A percentile compares a stretch with the other conserved stretches of the same genome.
Evolutionary conservation across 2,329 filamentous ascomycete species (phyloP).

Genomic region (Setomelanomma holmii): DNA sequence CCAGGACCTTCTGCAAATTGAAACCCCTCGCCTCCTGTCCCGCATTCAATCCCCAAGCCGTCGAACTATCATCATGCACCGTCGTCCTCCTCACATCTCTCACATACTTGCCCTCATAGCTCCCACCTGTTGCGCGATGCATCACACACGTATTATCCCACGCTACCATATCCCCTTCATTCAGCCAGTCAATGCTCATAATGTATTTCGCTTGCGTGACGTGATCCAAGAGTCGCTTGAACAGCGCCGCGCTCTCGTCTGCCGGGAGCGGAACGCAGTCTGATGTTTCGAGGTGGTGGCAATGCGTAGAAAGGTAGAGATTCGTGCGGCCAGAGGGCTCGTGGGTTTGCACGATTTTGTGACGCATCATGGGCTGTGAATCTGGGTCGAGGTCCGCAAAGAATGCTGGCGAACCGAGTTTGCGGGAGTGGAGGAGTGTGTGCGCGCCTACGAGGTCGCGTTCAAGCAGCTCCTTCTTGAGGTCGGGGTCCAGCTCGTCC

Average conservation of each 20-base stretch:
- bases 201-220: conserved; percentile 58
- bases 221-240: conserved; percentile 56
- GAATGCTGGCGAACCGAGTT: conserved; percentile 58
- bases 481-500: conserved; percentile 36
- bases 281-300: conserved; percentile 58
- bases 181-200: conserved; percentile 57
- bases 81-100: conserved; percentile 65
- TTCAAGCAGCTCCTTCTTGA: conserved; percentile 33
- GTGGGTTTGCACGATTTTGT: conserved; percentile 61
- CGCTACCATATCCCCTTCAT: conserved; percentile 60
- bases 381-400: conserved; percentile 56
- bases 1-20: conserved; percentile 10
- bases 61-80: conserved; percentile 57
- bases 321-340: conserved; percentile 61
- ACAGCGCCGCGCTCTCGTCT: conserved; percentile 45
- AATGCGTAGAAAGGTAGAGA: conserved; percentile 61
- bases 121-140: conserved; percentile 60
- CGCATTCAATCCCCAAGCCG: conserved; percentile 55
- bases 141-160: conserved; percentile 68
- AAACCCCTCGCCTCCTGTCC: conserved; percentile 21
- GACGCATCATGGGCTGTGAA: conserved; percentile 50
- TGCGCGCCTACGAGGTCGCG: conserved; percentile 32
- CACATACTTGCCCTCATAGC: conserved; percentile 57
- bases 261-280: conserved; percentile 8
- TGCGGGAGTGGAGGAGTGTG: conserved; percentile 60